Conservation (phyloP, 1,284 basidiomycete species). For the Anthracocystis panici-leucophaei region DNA sequence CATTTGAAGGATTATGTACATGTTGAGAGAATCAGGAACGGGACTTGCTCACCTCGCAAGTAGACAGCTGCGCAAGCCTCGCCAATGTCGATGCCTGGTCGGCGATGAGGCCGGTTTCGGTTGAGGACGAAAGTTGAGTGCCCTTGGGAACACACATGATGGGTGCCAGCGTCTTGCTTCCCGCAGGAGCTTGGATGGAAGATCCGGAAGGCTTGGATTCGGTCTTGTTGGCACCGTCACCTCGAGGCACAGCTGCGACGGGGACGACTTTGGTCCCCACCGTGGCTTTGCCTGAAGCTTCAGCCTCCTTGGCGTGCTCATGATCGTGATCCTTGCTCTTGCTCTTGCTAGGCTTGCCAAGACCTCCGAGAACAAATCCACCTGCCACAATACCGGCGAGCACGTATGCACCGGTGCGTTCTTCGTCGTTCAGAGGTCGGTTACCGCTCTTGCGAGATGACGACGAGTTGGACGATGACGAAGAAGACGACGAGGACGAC, state of each 20-base stretch:
- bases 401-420: conserved; percentile 74
- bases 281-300: conserved; percentile 7
- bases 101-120: conserved; percentile 1
- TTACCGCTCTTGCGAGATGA: conserved; percentile 43
- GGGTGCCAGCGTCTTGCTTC: conserved; percentile 41
- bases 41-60: conserved; percentile 53
- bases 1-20: conserved; percentile 16
- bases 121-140: conserved; percentile 21
- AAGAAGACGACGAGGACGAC: conserved; percentile 32
- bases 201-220: conserved; percentile 30
- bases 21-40: conserved; percentile 21
- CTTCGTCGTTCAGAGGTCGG: conserved; percentile 74
- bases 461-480: conserved; percentile 27
- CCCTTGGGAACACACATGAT: conserved; percentile 53
- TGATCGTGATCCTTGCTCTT: conserved; percentile 28
- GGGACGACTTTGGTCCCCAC: conserved; percentile 19
- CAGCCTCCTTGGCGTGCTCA: conserved; percentile 6
- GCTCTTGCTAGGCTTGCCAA: conserved; percentile 64
- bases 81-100: conserved; percentile 29
- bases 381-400: conserved; percentile 74
- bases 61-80: conserved; percentile 44
- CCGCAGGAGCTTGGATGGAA: conserved; percentile 29
- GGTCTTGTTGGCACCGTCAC: conserved; percentile 21
- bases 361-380: conserved; percentile 74
- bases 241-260: conserved; percentile 30